Evolutionary conservation across 495 filamentous ascomycete species (phyloP).

Genomic region (Daldinia grandis): DNA sequence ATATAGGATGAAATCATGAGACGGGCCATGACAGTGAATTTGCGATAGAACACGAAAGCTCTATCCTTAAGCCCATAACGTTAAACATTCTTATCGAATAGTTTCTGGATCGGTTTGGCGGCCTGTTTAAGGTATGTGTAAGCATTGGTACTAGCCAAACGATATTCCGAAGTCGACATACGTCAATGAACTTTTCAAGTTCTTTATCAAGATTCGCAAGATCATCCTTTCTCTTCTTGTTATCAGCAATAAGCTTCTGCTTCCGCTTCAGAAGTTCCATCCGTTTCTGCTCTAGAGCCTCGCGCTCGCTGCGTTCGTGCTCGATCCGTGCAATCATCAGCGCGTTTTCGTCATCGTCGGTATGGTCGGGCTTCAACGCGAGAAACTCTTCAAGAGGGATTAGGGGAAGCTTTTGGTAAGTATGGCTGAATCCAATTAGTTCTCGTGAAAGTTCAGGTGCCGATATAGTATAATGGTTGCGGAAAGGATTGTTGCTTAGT

Average conservation of each 20-base stretch:
- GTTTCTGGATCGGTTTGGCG: constrained; percentile 83
- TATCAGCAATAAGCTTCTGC: constrained; percentile 89
- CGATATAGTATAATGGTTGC: constrained; percentile 7
- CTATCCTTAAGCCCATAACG: background rate
- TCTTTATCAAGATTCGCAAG: constrained; percentile 87
- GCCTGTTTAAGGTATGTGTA: constrained; percentile 58
- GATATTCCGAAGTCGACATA: constrained; percentile 40
- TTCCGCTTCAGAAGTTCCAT: constrained; percentile 89
- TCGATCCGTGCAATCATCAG: constrained; percentile 93
- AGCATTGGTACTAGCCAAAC: constrained; percentile 11
- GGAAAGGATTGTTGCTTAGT: constrained; percentile 6
- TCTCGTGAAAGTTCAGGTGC: constrained; percentile 31
- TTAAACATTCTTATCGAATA: constrained; percentile 77
- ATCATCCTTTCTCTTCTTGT: constrained; percentile 94
- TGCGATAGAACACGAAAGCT: background rate
- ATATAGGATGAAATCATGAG: background rate
- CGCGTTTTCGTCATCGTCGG: constrained; percentile 72
- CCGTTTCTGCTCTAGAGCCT: constrained; percentile 85
- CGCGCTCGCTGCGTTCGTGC: constrained; percentile 85
- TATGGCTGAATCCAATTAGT: constrained; percentile 68
- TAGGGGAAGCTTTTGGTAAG: constrained; percentile 84
- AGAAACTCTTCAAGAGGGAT: constrained; percentile 87
- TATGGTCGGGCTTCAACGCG: constrained; percentile 75
- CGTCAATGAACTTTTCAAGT: constrained; percentile 89
- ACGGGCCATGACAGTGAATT: background rate